Conservation (phyloP, 306 rosid species). For the Adenanthera pavonina region DNA sequence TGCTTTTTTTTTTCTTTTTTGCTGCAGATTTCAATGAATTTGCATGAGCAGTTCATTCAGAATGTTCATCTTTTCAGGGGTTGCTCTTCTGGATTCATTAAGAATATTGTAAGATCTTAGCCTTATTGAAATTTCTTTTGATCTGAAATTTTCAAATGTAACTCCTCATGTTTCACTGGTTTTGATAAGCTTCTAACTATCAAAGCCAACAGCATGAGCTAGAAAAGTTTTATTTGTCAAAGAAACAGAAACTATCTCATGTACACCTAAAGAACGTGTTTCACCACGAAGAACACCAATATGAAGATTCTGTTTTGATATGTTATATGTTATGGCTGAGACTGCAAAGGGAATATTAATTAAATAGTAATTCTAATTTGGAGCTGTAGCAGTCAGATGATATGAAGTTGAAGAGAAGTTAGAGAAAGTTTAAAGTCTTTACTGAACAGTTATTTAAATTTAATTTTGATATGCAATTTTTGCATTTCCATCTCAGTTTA, state of each 20-base stretch:
- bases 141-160: neutral
- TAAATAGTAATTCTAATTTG: neutral
- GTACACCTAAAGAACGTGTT: neutral
- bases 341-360: neutral
- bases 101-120: constrained; percentile 56
- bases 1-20: neutral
- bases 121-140: neutral
- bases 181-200: neutral
- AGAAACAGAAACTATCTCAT: neutral
- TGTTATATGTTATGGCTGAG: neutral
- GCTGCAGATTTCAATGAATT: constrained; percentile 58
- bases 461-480: neutral
- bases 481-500: neutral
- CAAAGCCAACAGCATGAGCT: constrained; percentile 2
- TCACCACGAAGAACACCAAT: neutral
- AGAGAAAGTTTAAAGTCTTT: neutral
- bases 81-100: constrained; percentile 67
- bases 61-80: constrained; percentile 59
- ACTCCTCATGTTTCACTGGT: neutral
- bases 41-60: constrained; percentile 58
- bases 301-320: neutral
- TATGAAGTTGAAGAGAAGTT: constrained; percentile 1
- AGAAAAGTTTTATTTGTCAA: neutral
- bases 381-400: neutral
- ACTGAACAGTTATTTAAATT: neutral